Percentiles rank a stretch among this genome's conserved stretches.
Evolutionary conservation across 169 alveolate genomes (phyloP).

Genomic region (Cryptosporidium muris): DNA sequence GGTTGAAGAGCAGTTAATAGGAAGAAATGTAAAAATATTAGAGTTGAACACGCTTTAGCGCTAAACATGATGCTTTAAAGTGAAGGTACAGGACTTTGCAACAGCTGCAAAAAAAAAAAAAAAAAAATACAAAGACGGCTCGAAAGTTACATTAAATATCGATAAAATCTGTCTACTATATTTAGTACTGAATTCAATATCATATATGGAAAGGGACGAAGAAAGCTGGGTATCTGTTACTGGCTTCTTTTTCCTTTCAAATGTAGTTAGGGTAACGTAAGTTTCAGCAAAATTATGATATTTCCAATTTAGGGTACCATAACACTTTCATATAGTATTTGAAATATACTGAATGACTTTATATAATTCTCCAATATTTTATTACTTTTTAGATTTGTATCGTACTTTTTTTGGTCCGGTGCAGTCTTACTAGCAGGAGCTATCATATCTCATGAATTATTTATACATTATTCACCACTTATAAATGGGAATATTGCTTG

Average conservation of each 20-base stretch:
- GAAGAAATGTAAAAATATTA: not conserved
- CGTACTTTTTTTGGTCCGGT: slow-evolving; percentile 78
- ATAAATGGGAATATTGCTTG: slow-evolving; percentile 72
- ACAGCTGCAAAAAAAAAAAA: too few relatives aligned
- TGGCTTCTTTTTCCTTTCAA: slow-evolving; percentile 35
- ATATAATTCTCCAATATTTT: too few relatives aligned
- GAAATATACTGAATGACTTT: too few relatives aligned
- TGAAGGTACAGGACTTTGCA: too few relatives aligned
- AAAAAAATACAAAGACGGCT: too few relatives aligned
- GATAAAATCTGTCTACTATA: too few relatives aligned
- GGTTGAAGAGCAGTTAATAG: too few relatives aligned
- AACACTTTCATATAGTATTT: too few relatives aligned
- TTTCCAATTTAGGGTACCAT: not conserved
- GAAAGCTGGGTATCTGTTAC: slow-evolving; percentile 21
- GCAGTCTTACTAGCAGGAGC: slow-evolving; percentile 72
- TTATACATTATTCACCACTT: slow-evolving; percentile 70
- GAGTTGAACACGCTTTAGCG: too few relatives aligned
- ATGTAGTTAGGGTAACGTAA: slow-evolving; percentile 57
- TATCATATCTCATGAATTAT: slow-evolving; percentile 65
- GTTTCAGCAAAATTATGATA: slow-evolving; percentile 1
- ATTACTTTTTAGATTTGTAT: slow-evolving; percentile 50
- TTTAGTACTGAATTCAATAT: too few relatives aligned
- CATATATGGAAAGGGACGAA: not conserved
- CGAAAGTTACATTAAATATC: too few relatives aligned
- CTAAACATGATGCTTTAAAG: too few relatives aligned